Conservation (phyloP, 2,329 filamentous ascomycete species). For the Fonsecaea pugnacius region DNA sequence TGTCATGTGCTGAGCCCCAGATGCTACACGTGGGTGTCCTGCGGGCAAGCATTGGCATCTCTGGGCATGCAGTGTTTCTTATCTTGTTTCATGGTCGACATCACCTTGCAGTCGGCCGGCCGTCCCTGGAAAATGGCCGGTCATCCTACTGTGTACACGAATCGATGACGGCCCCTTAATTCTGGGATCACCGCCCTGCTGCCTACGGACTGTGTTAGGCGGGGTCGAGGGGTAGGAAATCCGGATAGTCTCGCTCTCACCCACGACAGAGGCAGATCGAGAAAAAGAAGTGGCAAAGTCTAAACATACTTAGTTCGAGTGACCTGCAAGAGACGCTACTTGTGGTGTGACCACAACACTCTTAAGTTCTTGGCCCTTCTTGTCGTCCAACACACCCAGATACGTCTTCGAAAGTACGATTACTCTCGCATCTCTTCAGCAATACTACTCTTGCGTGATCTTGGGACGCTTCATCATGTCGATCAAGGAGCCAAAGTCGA, state of each 20-base stretch:
- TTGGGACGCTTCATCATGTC: constrained; percentile 8
- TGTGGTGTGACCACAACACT: neutral
- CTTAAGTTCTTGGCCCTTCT: neutral
- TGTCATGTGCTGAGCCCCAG: neutral
- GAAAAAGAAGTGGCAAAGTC: neutral
- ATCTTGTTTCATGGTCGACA: neutral
- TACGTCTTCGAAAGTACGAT: neutral
- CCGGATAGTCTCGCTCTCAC: neutral
- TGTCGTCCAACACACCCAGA: neutral
- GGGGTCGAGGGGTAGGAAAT: constrained; percentile 9
- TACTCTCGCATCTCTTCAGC: neutral
- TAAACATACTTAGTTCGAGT: neutral
- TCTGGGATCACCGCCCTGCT: constrained; percentile 5
- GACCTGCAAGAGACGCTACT: neutral
- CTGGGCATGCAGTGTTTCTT: neutral
- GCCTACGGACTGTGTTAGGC: neutral
- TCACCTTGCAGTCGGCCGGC: constrained; percentile 1
- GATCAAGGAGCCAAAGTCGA: constrained; percentile 7
- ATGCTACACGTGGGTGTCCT: constrained; percentile 11
- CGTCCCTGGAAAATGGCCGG: constrained; percentile 11
- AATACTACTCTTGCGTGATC: neutral
- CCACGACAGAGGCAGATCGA: neutral
- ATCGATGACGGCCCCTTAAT: neutral
- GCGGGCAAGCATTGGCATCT: constrained; percentile 17
- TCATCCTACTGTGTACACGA: constrained; percentile 9